Conservation (phyloP, 2,329 filamentous ascomycete species). For the Aspergillus terreus region DNA sequence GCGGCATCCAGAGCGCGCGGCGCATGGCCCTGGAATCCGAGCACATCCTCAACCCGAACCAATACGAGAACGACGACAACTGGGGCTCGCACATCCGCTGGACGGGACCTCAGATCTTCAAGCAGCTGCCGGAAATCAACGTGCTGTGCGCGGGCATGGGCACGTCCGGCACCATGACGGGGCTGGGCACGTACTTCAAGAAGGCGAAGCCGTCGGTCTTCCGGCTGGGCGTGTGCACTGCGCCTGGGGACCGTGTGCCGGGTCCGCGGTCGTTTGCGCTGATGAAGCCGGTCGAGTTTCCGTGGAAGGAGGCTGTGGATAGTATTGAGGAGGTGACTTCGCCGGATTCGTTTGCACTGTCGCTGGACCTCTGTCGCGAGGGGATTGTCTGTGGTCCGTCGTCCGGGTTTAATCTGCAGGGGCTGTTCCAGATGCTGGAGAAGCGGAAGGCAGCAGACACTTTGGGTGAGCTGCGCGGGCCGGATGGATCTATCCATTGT, state of each 20-base stretch:
- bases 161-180: conserved; percentile 52
- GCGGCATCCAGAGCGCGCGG: conserved; percentile 50
- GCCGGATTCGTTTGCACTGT: conserved; percentile 51
- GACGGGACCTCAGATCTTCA: conserved; percentile 58
- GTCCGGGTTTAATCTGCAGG: conserved; percentile 56
- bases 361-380: conserved; percentile 53
- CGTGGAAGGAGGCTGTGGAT: conserved; percentile 56
- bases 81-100: conserved; percentile 51
- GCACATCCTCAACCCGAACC: conserved; percentile 50
- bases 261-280: conserved; percentile 55
- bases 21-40: conserved; percentile 41
- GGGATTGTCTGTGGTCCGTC: conserved; percentile 60
- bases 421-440: conserved; percentile 50
- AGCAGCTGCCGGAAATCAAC: conserved; percentile 55
- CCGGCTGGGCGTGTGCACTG: conserved; percentile 51
- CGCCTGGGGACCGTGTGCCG: conserved; percentile 55
- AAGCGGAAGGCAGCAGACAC: conserved; percentile 46
- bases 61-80: conserved; percentile 52
- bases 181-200: conserved; percentile 50
- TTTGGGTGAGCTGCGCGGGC: conserved; percentile 43
- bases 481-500: conserved; percentile 48
- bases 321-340: conserved; percentile 56
- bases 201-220: conserved; percentile 40
- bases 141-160: conserved; percentile 57
- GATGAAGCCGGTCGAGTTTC: conserved; percentile 52